Evolutionary conservation across 257 asterid genomes (phyloP).

Genomic region (Osmanthus fragrans): DNA sequence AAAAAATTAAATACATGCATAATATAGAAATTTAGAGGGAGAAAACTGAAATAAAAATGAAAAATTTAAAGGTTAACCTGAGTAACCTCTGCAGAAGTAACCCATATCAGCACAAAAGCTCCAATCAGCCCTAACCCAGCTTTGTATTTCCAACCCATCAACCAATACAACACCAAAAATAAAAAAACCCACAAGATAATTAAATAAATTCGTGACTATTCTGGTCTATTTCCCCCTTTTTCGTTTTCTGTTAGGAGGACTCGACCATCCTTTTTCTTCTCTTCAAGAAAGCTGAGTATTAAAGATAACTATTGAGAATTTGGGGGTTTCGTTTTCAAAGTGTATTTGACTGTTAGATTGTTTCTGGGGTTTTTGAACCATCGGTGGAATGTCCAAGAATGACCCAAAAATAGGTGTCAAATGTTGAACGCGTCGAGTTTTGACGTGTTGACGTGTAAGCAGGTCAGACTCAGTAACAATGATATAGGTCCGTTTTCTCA

Average conservation of each 20-base stretch:
- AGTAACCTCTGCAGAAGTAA: slow-evolving; percentile 83
- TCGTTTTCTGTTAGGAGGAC: neutral
- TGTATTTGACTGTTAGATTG: slow-evolving; percentile 31
- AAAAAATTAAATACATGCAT: slow-evolving; percentile 9
- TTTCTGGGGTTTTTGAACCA: slow-evolving; percentile 18
- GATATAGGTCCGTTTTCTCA: neutral
- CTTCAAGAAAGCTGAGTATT: neutral
- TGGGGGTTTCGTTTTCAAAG: slow-evolving; percentile 21
- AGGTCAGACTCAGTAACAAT: neutral
- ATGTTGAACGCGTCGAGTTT: neutral
- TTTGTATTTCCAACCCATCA: slow-evolving; percentile 68
- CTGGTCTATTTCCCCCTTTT: neutral
- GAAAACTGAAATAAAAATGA: neutral
- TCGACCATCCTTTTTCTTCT: slow-evolving; percentile 4
- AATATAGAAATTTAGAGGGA: neutral
- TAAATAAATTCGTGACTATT: neutral
- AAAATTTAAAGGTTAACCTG: slow-evolving; percentile 46
- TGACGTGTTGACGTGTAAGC: neutral
- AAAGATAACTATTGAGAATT: neutral
- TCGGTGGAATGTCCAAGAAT: slow-evolving; percentile 12
- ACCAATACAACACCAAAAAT: slow-evolving; percentile 20
- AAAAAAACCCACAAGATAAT: slow-evolving; percentile 7
- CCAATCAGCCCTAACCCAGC: slow-evolving; percentile 78
- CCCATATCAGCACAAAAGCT: slow-evolving; percentile 80
- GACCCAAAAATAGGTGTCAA: neutral